A percentile compares a stretch with the other conserved stretches of the same genome.
phyloP scores from a whole-genome alignment of 2,329 filamentous ascomycete genomes.

The Byssoonygena ceratinophila region DNA sequence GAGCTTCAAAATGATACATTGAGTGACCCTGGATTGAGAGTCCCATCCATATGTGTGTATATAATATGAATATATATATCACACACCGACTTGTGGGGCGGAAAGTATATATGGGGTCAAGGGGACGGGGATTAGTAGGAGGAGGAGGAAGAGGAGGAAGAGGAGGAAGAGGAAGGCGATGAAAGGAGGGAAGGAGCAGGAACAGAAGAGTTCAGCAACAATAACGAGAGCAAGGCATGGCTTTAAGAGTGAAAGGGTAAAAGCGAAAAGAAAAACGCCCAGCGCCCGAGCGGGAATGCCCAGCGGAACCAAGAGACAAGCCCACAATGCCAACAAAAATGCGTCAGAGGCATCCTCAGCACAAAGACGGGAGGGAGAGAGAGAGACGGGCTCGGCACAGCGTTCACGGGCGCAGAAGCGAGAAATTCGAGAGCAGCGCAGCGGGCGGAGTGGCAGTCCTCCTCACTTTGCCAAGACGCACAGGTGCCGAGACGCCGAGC shows the following conservation, averaged over 20 bases:
- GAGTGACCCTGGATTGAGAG: not conserved
- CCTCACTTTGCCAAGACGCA: constrained; percentile 18
- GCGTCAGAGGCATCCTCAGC: constrained; percentile 17
- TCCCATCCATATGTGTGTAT: not conserved
- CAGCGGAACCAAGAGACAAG: constrained; percentile 15
- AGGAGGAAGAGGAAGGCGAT: not conserved
- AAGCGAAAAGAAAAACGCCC: constrained; percentile 12
- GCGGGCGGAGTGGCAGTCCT: constrained; percentile 19
- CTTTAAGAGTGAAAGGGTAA: constrained; percentile 14
- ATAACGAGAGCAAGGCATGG: constrained; percentile 13
- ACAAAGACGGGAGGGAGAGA: not conserved
- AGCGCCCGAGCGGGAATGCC: constrained; percentile 14
- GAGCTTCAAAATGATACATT: constrained; percentile 8
- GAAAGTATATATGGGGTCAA: not conserved
- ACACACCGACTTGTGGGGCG: not conserved
- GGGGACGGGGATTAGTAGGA: not conserved
- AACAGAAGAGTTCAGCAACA: constrained; percentile 14
- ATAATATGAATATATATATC: not conserved
- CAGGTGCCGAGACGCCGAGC: constrained; percentile 27
- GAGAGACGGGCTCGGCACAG: constrained; percentile 5
- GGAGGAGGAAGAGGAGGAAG: not conserved
- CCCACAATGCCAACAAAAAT: constrained; percentile 17
- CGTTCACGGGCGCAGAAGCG: not conserved
- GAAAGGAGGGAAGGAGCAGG: not conserved
- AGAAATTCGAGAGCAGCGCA: constrained; percentile 1